Conservation (phyloP, 805 yeast species). For the Kluyveromyces nonfermentans region DNA sequence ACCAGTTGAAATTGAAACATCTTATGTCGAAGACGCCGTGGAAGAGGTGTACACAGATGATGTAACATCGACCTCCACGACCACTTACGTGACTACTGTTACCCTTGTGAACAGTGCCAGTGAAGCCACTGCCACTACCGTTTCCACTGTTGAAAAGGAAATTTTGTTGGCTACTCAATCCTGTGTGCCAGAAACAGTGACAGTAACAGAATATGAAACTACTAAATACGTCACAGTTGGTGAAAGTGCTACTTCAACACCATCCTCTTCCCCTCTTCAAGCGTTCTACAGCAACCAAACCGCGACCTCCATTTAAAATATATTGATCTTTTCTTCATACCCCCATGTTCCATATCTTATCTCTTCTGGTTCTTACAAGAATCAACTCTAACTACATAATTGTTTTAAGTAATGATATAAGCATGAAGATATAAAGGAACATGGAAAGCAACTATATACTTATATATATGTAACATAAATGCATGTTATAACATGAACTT, state of each 20-base stretch:
- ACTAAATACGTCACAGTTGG: conserved; percentile 9
- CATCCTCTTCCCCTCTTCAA: neutral
- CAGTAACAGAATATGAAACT: conserved; percentile 7
- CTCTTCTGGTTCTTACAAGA: neutral
- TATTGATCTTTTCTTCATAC: conserved; percentile 6
- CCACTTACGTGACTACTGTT: conserved; percentile 14
- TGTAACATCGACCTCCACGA: conserved; percentile 17
- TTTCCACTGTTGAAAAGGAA: conserved; percentile 7
- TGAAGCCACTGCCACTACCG: conserved; percentile 8
- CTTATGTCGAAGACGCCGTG: conserved; percentile 11
- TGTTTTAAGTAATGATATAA: neutral
- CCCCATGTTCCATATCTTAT: conserved; percentile 5
- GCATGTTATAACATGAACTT: too few relatives aligned
- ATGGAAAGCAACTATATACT: neutral
- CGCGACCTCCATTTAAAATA: conserved; percentile 1
- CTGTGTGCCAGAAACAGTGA: conserved; percentile 9
- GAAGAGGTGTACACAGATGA: conserved; percentile 5
- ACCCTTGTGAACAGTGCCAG: conserved; percentile 8
- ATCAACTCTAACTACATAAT: neutral
- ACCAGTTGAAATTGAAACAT: conserved; percentile 9
- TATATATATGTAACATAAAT: too few relatives aligned
- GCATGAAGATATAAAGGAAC: neutral
- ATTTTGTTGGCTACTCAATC: conserved; percentile 6
- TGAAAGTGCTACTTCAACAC: conserved; percentile 1
- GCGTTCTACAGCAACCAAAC: conserved; percentile 11